Evolutionary conservation across 306 rosid genomes (phyloP).

Genomic region (Vachellia collinsii): DNA sequence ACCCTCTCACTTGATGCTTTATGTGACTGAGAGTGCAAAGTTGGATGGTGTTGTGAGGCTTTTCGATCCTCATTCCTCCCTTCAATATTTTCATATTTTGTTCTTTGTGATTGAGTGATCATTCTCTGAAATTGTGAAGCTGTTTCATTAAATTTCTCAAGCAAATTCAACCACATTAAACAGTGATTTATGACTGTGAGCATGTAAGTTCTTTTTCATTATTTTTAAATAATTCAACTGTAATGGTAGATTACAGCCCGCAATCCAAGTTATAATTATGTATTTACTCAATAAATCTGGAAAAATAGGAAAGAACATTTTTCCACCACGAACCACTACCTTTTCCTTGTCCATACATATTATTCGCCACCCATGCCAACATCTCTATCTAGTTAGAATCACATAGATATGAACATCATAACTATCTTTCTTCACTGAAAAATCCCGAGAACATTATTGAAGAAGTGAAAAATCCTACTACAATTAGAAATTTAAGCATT

Average conservation of each 20-base stretch:
- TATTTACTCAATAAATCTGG: constrained; percentile 7
- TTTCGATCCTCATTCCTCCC: constrained; percentile 31
- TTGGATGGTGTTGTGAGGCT: constrained; percentile 42
- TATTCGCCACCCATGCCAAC: constrained; percentile 7
- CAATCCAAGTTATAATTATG: constrained; percentile 16
- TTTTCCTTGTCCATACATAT: constrained; percentile 15
- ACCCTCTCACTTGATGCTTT: constrained; percentile 58
- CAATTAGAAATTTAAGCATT: constrained; percentile 19
- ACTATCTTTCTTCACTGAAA: neutral
- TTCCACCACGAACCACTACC: constrained; percentile 16
- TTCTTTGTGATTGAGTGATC: constrained; percentile 38
- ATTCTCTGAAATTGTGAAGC: constrained; percentile 41
- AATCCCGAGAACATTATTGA: neutral
- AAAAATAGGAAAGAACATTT: constrained; percentile 16
- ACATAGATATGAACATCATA: constrained; percentile 9
- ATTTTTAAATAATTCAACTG: neutral
- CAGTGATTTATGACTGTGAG: constrained; percentile 18
- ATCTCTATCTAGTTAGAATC: constrained; percentile 22
- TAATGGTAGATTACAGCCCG: constrained; percentile 15
- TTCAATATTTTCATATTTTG: constrained; percentile 40
- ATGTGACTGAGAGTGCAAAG: constrained; percentile 34
- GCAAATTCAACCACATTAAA: constrained; percentile 39
- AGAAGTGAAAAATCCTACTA: constrained; percentile 14
- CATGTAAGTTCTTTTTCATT: neutral
- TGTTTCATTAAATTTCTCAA: constrained; percentile 48